A percentile compares a stretch with the other conserved stretches of the same genome.
Conservation (phyloP, 2,329 filamentous ascomycete species). For the Akanthomyces lecanii region DNA sequence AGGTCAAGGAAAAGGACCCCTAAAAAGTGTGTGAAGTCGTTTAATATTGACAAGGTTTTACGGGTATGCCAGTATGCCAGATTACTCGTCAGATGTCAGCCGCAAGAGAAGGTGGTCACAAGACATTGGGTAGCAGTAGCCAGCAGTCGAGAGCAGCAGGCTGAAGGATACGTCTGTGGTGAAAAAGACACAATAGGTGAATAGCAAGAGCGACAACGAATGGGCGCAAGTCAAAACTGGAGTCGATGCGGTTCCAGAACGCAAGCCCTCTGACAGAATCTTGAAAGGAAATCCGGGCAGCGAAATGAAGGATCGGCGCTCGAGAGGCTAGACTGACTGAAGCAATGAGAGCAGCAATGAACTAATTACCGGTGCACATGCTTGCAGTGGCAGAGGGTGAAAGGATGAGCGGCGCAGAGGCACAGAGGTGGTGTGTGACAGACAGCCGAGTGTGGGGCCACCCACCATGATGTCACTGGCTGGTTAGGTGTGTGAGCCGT, state of each 20-base stretch:
- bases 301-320: conserved; percentile 7
- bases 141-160: background rate
- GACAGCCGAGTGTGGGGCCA: too few species aligned
- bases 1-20: background rate
- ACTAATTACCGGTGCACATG: too few species aligned
- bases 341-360: background rate
- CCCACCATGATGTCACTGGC: conserved; percentile 7
- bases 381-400: background rate
- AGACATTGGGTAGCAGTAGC: background rate
- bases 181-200: background rate
- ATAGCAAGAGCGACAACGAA: background rate
- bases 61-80: background rate
- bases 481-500: background rate
- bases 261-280: background rate
- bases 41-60: background rate
- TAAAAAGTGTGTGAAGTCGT: background rate
- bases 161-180: background rate
- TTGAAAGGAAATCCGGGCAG: background rate
- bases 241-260: background rate
- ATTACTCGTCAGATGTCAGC: background rate
- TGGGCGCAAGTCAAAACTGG: background rate
- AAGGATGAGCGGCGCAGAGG: too few species aligned
- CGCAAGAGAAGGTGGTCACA: background rate
- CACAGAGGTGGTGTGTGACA: too few species aligned
- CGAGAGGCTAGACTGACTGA: background rate